Base-by-base conservation (phyloP, 2,329 filamentous ascomycete species). In the Aplosporella prunicola region DNA sequence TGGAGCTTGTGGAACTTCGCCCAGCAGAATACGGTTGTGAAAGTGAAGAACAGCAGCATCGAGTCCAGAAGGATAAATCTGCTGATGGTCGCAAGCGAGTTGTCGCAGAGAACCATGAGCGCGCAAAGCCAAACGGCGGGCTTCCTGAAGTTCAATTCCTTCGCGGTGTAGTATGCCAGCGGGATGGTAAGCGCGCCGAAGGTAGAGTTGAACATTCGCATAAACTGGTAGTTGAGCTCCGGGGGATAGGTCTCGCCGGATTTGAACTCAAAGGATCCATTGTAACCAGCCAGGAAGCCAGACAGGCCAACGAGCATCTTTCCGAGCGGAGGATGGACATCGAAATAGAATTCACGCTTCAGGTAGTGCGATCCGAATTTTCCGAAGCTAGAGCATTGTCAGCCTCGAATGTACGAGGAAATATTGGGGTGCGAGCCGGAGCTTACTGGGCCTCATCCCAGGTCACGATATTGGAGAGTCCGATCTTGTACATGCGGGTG, bases 331-430 rank as follows among this genome's bases (percentile, higher is more conserved):
- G 91, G 91, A 63, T 93, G 85, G 41, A 93, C 82, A 71, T 93
- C 85, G 67, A 98, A 98, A 74, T 98, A 98, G 71, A 96, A 95
- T 64, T 98, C 91, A 62, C 89, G 85, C 64, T 98, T 95, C 58
- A 98, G 80, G 63, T 98, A 98, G 66, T 98, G 89, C 52, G 89
- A 96, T 47, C 91, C 91, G 63, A 98, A 98, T 69, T 98, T 98
- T 58, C 85, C 85, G 62, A 93, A 93, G 62, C 81, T 86, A 52
- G 41, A 4, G 26, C 18, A n/a, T 13, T 38, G 47, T 60, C 32
- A 57, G 53, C 44, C 17, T 32, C 15, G n/a, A 5, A 5, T 18
- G 8, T n/a, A 5, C 38, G 16, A 35, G 27, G 35, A 14, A 24
- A 40, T 25, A 18, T 14, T 32, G 20, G 14, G 32, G 15, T 18